Percentiles rank a stretch among this genome's conserved stretches.
Conservation (phyloP, 148 eudicot genomes). For the Suaeda aralocaspica region DNA sequence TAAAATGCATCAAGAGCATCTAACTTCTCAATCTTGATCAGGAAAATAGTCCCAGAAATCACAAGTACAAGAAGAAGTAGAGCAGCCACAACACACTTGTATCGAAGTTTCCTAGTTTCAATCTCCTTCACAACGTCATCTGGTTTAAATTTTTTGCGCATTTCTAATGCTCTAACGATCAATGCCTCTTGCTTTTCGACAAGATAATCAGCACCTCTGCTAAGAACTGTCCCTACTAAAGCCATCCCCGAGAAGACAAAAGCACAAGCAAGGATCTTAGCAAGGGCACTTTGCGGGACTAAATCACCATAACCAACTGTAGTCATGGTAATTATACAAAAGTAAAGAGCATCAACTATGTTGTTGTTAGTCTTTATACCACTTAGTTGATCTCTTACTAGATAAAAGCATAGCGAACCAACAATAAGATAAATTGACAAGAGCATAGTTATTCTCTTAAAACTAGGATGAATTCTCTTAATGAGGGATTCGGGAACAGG, state of each 20-base stretch:
- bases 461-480: slow-evolving; percentile 51
- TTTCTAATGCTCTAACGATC: slow-evolving; percentile 48
- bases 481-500: slow-evolving; percentile 29
- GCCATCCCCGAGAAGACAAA: slow-evolving; percentile 89
- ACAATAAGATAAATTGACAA: slow-evolving; percentile 43
- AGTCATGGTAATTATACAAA: slow-evolving; percentile 91
- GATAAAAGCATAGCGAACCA: slow-evolving; percentile 56
- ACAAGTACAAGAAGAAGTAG: slow-evolving; percentile 47
- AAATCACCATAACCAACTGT: slow-evolving; percentile 96
- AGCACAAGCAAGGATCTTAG: slow-evolving; percentile 84
- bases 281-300: slow-evolving; percentile 42
- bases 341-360: slow-evolving; percentile 83
- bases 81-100: slow-evolving; percentile 46
- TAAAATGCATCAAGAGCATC: slow-evolving; percentile 70
- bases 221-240: slow-evolving; percentile 49
- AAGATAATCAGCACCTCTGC: slow-evolving; percentile 75
- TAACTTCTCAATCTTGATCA: slow-evolving; percentile 54
- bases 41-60: slow-evolving; percentile 49
- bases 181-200: slow-evolving; percentile 77
- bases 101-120: slow-evolving; percentile 45
- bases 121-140: slow-evolving; percentile 46
- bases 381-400: slow-evolving; percentile 44
- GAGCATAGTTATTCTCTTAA: slow-evolving; percentile 39
- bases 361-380: slow-evolving; percentile 56
- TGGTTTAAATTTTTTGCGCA: slow-evolving; percentile 36